Evolutionary conservation across 2,329 filamentous ascomycete species (phyloP).

Genomic region (Fusarium chlamydosporum): DNA sequence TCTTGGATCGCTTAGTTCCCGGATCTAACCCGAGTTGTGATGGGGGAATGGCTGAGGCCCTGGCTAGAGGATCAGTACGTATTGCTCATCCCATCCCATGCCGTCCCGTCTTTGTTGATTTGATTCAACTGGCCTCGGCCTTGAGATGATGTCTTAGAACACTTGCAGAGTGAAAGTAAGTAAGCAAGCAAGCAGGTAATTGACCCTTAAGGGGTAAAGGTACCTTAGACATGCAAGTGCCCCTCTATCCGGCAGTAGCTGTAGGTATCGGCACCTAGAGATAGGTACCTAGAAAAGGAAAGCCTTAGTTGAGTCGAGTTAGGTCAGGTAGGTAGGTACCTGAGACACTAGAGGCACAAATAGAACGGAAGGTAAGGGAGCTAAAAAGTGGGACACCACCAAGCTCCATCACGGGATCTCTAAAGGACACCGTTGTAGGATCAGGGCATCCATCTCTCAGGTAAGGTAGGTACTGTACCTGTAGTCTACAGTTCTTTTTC

Average conservation of each 20-base stretch:
- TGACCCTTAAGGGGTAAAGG: background rate
- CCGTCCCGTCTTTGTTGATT: conserved; percentile 10
- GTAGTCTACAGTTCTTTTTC: conserved; percentile 19
- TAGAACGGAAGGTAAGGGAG: conserved; percentile 31
- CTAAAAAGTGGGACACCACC: conserved; percentile 49
- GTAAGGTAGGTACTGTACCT: background rate
- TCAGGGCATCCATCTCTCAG: conserved; percentile 16
- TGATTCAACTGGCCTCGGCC: background rate
- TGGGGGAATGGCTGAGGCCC: conserved; percentile 33
- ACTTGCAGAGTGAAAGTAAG: conserved; percentile 13
- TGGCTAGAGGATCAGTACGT: conserved; percentile 13
- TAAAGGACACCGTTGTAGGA: conserved; percentile 59
- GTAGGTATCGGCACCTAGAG: conserved; percentile 4
- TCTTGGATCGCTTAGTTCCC: conserved; percentile 44
- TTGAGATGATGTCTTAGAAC: conserved; percentile 1
- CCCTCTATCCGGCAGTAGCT: conserved; percentile 19
- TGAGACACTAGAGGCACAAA: conserved; percentile 9
- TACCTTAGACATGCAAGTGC: conserved; percentile 3
- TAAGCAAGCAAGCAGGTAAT: conserved; percentile 5
- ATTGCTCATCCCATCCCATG: background rate
- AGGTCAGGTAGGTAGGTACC: background rate
- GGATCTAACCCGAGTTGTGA: conserved; percentile 35
- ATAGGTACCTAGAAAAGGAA: background rate
- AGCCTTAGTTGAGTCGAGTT: background rate
- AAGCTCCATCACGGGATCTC: conserved; percentile 55